Base-by-base conservation (phyloP, 1,284 basidiomycete species). In the Fistulinella cinereoalba region DNA sequence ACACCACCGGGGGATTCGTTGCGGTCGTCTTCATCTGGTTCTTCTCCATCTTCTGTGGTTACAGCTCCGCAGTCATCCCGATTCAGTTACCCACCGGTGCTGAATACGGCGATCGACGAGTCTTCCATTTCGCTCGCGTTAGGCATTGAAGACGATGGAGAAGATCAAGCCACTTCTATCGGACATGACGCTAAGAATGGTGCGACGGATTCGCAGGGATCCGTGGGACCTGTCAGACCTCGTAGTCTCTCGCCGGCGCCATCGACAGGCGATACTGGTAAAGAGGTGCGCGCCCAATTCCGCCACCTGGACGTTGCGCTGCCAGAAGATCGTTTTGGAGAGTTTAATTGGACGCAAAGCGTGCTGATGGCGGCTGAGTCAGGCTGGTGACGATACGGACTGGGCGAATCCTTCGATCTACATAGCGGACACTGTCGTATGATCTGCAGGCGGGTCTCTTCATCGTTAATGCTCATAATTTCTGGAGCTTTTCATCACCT, bases 51-150 rank as follows among this genome's bases (percentile, higher is more conserved):
- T 16, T 65, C 63, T 19, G 56, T 67, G 64, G 61, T 69, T 22
- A 65, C 63, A 4, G 63, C 63, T 33, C 62, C 67, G 5, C 67
- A 67, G 48, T 67, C 62, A 12, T 56, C 63, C 3, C 61, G 63
- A 33, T 69, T 61, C 22, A 69, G 67, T 38, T 67, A 64, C 46
- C 63, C 67, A 3, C 63, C 63, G 32, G 52, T 65, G 32, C 50
- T 65, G 56, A 67, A 65, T 44, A 65, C 63, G 25, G 58, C 67
- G 33, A 65, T 65, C 10, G 63, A 65, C 13, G 65, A 67, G 18
- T 65, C 63, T 43, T 65, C 63, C 6, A 66, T 65, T 29, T 69
- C 67, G 23, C 67, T 65, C 37, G 65, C 67, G 8, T 37, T 65
- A 41, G 63, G 63, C 22, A 67, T 65, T 13, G 54, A 68, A 37